Evolutionary conservation across 2,329 filamentous ascomycete genomes (phyloP), one percentile per base, ranked within the genome.

Genomic region (Arthroderma uncinatum): DNA sequence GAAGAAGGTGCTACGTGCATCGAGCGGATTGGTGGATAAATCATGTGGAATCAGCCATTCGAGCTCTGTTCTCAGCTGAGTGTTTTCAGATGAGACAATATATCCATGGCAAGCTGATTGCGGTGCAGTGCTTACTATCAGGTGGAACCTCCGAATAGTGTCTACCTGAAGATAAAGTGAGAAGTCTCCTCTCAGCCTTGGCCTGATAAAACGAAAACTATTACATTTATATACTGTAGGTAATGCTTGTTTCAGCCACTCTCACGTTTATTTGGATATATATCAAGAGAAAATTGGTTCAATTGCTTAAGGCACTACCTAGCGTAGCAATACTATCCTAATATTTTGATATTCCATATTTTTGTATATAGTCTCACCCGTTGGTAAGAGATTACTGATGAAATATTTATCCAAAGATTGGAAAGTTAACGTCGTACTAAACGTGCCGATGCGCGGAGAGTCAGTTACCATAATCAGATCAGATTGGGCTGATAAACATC

Each of bases 351-450:
- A 44, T 2, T 9, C 19, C 6, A 23, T 23, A 44, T 9, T 9
- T 14, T 12, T 23, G 14, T 44, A 44, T 44, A 9, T 30, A 33
- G 34, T n/a, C 34, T 37, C 14, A 10, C 4, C 14, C 48, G 10
- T 9, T 6, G n/a, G 3, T 12, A 42, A 33, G 16, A 34, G 37
- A 21, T 30, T 8, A 40, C 19, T 2, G n/a, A 44, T 30, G n/a
- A 25, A 44, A 23, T 14, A 33, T 44, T 55, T 33, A 55, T 55
- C 25, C 75, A 64, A 81, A 82, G 64, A 81, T 81, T 54, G 78
- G 76, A 55, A 79, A 69, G 36, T 67, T 63, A 44, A 78, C 69
- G 48, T 75, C 74, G 60, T 79, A 77, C 67, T 78, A 72, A 59
- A 71, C 62, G 34, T 23, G 67, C 61, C 63, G 21, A 21, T 53